These are phyloP conservation scores for Perkinsus chesapeaki DNA, from an alignment of 169 alveolate species.

Conservation along the genomic window DNA sequence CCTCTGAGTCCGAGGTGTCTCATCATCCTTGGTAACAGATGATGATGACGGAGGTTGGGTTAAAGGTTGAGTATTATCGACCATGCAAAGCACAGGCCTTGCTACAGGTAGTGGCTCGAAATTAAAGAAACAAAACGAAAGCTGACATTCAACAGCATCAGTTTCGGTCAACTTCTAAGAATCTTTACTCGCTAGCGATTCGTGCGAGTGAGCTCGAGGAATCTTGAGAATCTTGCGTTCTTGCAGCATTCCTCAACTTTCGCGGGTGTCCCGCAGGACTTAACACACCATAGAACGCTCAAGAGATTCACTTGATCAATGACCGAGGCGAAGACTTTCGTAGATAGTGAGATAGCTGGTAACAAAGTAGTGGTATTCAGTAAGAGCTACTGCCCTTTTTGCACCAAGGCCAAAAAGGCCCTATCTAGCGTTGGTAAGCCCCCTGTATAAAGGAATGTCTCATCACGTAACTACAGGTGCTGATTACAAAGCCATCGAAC, in stretches of 20 bases:
- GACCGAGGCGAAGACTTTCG: too few relatives aligned
- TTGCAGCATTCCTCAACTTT: neutral
- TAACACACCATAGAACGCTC: too few relatives aligned
- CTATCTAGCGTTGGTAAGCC: too few relatives aligned
- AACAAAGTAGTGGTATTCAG: too few relatives aligned
- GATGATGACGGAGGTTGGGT: neutral
- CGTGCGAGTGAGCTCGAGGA: neutral
- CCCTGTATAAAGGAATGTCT: too few relatives aligned
- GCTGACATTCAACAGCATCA: neutral
- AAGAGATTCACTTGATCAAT: too few relatives aligned
- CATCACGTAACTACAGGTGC: too few relatives aligned
- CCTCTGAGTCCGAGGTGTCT: neutral
- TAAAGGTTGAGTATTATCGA: neutral
- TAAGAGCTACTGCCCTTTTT: too few relatives aligned
- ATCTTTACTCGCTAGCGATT: neutral
- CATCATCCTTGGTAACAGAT: neutral
- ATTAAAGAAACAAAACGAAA: neutral
- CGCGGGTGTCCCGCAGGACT: too few relatives aligned
- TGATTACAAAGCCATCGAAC: too few relatives aligned
- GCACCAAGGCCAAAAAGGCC: too few relatives aligned
- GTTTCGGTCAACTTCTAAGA: neutral
- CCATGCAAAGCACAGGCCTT: neutral
- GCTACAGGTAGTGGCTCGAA: neutral
- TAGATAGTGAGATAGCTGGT: too few relatives aligned
- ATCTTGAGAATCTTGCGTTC: slow-evolving; percentile 1